Conservation (phyloP, 1,284 basidiomycete species). For the Macrocystidia cucumis region DNA sequence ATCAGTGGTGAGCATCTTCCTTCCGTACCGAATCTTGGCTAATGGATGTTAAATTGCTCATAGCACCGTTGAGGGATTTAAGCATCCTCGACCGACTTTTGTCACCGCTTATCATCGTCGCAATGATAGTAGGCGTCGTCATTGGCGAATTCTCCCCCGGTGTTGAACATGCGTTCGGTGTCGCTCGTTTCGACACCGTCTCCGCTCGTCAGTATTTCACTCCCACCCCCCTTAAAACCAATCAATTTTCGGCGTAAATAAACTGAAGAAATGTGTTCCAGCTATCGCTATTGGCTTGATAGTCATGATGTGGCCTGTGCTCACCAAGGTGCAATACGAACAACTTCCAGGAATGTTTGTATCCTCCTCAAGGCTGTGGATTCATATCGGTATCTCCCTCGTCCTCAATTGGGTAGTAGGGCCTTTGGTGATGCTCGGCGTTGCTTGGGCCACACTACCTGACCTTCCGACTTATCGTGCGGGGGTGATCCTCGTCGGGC, state of each 20-base stretch:
- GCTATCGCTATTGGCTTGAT: constrained; percentile 74
- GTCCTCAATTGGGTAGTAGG: constrained; percentile 80
- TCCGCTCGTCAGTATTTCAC: constrained; percentile 45
- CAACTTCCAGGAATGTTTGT: constrained; percentile 54
- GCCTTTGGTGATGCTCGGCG: constrained; percentile 75
- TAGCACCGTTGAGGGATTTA: constrained; percentile 38
- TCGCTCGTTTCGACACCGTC: constrained; percentile 42
- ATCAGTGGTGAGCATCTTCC: too few relatives aligned
- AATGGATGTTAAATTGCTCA: too few relatives aligned
- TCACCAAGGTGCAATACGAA: constrained; percentile 79
- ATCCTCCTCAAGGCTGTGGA: constrained; percentile 51
- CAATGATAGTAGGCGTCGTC: constrained; percentile 77
- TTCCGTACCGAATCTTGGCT: too few relatives aligned
- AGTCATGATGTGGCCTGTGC: constrained; percentile 89
- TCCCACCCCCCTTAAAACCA: constrained; percentile 9
- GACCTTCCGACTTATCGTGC: constrained; percentile 63
- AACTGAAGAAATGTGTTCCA: too few relatives aligned
- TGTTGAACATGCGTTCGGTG: constrained; percentile 47
- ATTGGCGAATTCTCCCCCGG: constrained; percentile 58
- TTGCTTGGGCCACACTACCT: constrained; percentile 83
- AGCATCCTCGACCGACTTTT: constrained; percentile 61
- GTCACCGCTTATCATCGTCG: constrained; percentile 63
- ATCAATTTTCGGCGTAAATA: constrained; percentile 7
- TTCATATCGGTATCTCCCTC: constrained; percentile 66
- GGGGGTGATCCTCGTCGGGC: constrained; percentile 49